These are phyloP conservation scores for Syzygium aqueum DNA, from an alignment of 345 rosid species.

Conservation along the genomic window DNA sequence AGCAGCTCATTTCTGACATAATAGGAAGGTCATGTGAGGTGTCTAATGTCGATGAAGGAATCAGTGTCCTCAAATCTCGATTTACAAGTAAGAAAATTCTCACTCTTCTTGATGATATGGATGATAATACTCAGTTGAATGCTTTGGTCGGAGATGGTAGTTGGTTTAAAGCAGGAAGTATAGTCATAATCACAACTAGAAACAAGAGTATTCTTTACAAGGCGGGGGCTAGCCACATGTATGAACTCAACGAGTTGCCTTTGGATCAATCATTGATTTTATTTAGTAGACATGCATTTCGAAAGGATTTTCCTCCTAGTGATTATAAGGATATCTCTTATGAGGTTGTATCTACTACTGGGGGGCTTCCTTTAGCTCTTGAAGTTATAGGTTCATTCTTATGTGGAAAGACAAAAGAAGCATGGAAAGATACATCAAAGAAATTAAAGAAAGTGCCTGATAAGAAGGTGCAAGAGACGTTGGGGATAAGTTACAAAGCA, in stretches of 20 bases:
- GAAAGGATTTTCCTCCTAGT: not conserved
- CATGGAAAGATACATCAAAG: not conserved
- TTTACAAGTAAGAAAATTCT: not conserved
- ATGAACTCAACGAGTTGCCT: not conserved
- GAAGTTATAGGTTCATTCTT: not conserved
- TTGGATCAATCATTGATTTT: not conserved
- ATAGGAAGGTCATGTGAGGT: not conserved
- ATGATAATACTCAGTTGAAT: not conserved
- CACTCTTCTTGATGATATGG: not conserved
- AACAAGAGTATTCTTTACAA: not conserved
- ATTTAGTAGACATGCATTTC: not conserved
- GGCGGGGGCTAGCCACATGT: not conserved
- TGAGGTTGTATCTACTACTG: not conserved
- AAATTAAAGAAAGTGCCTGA: not conserved
- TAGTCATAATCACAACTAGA: not conserved
- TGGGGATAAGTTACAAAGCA: not conserved
- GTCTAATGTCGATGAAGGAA: not conserved
- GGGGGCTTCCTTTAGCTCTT: not conserved
- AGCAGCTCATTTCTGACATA: not conserved
- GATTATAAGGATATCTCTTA: not conserved
- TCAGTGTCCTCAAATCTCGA: not conserved
- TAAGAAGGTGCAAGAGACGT: not conserved
- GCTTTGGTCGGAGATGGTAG: not conserved
- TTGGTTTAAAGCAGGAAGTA: not conserved
- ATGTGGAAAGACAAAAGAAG: not conserved